Conservation (phyloP, 306 rosid species). For the Citrullus amarus region DNA sequence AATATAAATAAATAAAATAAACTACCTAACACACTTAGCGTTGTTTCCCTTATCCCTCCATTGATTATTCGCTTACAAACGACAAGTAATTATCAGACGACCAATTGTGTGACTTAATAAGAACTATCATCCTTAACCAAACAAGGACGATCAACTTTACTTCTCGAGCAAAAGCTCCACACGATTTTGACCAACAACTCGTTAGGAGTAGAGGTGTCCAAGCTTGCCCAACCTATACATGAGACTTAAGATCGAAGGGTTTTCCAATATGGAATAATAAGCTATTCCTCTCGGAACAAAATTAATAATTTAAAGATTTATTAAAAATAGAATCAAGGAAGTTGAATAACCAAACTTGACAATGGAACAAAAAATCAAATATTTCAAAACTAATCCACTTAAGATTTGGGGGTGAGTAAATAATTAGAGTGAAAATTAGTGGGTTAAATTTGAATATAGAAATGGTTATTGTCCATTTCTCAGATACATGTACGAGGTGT, state of each 20-base stretch:
- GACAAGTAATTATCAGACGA: too few relatives aligned
- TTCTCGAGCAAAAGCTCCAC: not conserved
- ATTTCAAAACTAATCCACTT: not conserved
- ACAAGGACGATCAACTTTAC: not conserved
- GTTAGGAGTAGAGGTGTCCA: too few relatives aligned
- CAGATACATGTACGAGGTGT: slow-evolving; percentile 10
- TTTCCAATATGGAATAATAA: too few relatives aligned
- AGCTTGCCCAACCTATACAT: too few relatives aligned
- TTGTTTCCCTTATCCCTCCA: not conserved
- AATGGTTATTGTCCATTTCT: not conserved
- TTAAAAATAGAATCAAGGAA: too few relatives aligned
- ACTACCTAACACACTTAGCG: too few relatives aligned
- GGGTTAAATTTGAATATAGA: not conserved
- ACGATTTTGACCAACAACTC: not conserved
- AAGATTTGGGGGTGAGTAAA: not conserved
- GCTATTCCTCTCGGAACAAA: not conserved
- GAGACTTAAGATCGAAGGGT: too few relatives aligned
- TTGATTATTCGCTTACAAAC: too few relatives aligned
- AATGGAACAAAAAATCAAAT: not conserved
- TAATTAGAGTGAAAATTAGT: not conserved
- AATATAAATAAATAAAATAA: too few relatives aligned
- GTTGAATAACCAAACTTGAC: too few relatives aligned
- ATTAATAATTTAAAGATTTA: not conserved
- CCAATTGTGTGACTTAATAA: too few relatives aligned
- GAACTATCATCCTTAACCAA: not conserved